Evolutionary conservation across 176 grass and related monocot species (phyloP), one percentile per base, ranked within the genome.

Genomic region (Neostapfia colusana): DNA sequence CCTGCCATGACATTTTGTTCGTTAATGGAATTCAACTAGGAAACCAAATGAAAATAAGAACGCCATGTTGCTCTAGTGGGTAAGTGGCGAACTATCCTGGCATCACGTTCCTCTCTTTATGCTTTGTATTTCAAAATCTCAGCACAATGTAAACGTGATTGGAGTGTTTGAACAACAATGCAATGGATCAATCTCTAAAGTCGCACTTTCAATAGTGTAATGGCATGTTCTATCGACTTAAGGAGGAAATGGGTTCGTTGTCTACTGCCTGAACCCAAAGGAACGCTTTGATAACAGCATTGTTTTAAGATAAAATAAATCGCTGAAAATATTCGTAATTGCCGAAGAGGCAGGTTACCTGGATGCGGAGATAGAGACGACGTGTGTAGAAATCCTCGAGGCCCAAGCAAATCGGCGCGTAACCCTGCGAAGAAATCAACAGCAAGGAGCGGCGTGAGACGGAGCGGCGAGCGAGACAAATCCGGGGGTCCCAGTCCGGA

Each of bases 341-440:
- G 0, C 28, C 12, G 3, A 79, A 73, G 85, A 65, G 17, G 15
- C 34, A 5, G 17, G 43, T 72, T 38, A 97, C 93, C 93, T 97
- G 93, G 85, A 93, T 90, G 69, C 93, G 90, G 83, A 93, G 93
- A 82, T 97, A 97, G 80, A 97, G 90, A 39, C 90, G 85, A 48
- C 93, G 87, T 8, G 90, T 97, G 87, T 97, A 97, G 85, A 97
- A 97, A 87, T 97, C 93, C 86, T 97, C 93, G 36, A 85, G 80
- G 5, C 93, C 93, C 74, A 97, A 55, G 81, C 93, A 97, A 69
- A 97, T 97, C 49, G 93, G 90, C 53, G 93, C 93, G 75, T 93
- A 97, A 21, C 93, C 93, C 90, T 97, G 61, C 60, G 75, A 15
- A 50, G 49, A 57, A 69, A 78, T 54, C 11, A 69, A 1, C 72